These are phyloP conservation scores for Geranium incanum DNA, from an alignment of 441 rosid species.

Conservation along the genomic window DNA sequence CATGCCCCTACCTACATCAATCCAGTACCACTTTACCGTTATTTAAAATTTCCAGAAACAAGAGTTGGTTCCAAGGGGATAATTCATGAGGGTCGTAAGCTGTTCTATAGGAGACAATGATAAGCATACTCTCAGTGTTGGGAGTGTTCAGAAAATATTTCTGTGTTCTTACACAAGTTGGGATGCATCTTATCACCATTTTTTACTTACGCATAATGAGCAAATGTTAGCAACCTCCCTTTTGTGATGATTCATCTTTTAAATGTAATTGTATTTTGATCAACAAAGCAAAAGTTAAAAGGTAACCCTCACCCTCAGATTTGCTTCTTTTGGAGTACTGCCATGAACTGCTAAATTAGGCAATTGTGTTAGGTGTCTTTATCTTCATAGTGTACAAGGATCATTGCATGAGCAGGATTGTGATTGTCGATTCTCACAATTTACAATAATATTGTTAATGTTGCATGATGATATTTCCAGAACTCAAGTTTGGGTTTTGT, in stretches of 20 bases:
- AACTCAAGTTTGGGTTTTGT: constrained; percentile 11
- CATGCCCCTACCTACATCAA: background rate
- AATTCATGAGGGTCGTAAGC: background rate
- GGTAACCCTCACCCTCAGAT: no score
- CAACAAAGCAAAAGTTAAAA: no score
- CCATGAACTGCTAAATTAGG: no score
- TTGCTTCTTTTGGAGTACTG: no score
- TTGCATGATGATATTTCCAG: background rate
- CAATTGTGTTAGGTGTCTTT: no score
- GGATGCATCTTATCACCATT: background rate
- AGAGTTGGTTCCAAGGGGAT: background rate
- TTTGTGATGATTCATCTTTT: background rate
- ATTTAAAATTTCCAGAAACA: background rate
- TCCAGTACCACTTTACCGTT: background rate
- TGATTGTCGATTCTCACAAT: no score
- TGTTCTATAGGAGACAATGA: background rate
- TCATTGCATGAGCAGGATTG: no score
- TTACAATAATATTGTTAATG: no score
- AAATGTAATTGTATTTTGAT: background rate
- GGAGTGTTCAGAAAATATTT: background rate
- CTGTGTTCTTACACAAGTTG: background rate
- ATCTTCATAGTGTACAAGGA: no score
- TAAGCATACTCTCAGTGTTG: background rate
- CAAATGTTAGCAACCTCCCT: background rate
- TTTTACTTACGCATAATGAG: background rate